phyloP scores from a whole-genome alignment of 257 asterid genomes.

The Apocynum venetum region DNA sequence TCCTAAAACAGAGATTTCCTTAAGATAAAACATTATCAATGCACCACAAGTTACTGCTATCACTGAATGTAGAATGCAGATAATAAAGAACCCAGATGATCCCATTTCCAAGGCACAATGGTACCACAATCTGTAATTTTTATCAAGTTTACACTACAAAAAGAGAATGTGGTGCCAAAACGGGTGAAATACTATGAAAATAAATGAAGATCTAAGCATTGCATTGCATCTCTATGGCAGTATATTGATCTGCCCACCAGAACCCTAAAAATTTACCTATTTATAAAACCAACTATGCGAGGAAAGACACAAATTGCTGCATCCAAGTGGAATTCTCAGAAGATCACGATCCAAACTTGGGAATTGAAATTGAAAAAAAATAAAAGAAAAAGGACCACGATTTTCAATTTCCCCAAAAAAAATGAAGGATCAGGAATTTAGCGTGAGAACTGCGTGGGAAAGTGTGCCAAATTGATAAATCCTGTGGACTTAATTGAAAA shows the following conservation, averaged over 20 bases:
- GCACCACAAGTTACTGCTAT: constrained; percentile 41
- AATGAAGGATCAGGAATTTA: not conserved
- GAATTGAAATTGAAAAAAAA: not conserved
- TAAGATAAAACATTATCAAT: constrained; percentile 56
- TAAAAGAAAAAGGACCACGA: not conserved
- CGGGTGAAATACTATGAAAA: not conserved
- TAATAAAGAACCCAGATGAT: constrained; percentile 42
- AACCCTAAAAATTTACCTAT: not conserved
- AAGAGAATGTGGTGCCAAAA: not conserved
- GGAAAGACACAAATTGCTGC: not conserved
- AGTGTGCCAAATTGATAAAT: not conserved
- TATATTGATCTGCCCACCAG: not conserved
- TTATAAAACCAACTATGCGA: too few species aligned
- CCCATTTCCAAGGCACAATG: constrained; percentile 31
- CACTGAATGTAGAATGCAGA: constrained; percentile 54
- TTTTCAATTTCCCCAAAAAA: not conserved
- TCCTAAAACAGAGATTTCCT: constrained; percentile 50
- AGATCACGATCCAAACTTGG: not conserved
- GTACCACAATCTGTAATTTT: not conserved
- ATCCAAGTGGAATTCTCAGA: not conserved
- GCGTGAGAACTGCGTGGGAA: not conserved
- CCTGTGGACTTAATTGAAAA: not conserved
- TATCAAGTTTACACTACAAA: not conserved
- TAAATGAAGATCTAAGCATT: not conserved
- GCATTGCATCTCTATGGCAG: not conserved